Evolutionary conservation across 306 rosid species (phyloP).

Genomic region (Mimosa pudica): DNA sequence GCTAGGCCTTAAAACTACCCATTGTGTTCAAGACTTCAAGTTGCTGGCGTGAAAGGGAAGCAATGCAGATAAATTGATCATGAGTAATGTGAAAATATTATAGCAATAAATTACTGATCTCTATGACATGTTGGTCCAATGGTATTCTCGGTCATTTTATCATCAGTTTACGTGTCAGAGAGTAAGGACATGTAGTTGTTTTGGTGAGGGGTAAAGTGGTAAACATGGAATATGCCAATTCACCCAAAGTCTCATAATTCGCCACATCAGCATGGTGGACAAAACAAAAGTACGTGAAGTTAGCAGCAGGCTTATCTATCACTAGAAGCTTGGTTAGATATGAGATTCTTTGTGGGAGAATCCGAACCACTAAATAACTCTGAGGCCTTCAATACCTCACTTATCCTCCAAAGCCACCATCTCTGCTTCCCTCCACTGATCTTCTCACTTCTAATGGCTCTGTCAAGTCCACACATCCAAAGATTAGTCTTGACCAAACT

Average conservation of each 20-base stretch:
- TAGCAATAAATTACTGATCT: too few relatives aligned
- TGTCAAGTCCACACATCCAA: slow-evolving; percentile 73
- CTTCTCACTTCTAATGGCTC: slow-evolving; percentile 56
- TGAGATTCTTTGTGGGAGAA: slow-evolving; percentile 13
- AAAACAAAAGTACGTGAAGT: not conserved
- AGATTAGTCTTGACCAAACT: slow-evolving; percentile 58
- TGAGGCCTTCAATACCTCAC: slow-evolving; percentile 67
- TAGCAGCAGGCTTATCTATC: not conserved
- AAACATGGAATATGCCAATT: too few relatives aligned
- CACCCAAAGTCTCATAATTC: not conserved
- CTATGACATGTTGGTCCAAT: too few relatives aligned
- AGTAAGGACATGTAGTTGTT: too few relatives aligned
- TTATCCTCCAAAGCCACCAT: slow-evolving; percentile 52
- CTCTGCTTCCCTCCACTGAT: not conserved
- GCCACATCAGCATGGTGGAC: not conserved
- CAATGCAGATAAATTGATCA: too few relatives aligned
- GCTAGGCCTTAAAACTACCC: too few relatives aligned
- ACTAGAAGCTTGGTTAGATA: not conserved
- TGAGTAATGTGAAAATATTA: too few relatives aligned
- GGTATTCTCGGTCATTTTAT: too few relatives aligned
- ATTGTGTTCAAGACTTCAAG: too few relatives aligned
- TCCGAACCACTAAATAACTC: slow-evolving; percentile 75
- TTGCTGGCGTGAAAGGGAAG: too few relatives aligned
- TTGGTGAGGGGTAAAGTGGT: too few relatives aligned
- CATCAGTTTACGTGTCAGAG: too few relatives aligned